A percentile compares a stretch with the other conserved stretches of the same genome.
phyloP scores from a whole-genome alignment of 1,284 basidiomycete species.

The Irpex sp. region DNA sequence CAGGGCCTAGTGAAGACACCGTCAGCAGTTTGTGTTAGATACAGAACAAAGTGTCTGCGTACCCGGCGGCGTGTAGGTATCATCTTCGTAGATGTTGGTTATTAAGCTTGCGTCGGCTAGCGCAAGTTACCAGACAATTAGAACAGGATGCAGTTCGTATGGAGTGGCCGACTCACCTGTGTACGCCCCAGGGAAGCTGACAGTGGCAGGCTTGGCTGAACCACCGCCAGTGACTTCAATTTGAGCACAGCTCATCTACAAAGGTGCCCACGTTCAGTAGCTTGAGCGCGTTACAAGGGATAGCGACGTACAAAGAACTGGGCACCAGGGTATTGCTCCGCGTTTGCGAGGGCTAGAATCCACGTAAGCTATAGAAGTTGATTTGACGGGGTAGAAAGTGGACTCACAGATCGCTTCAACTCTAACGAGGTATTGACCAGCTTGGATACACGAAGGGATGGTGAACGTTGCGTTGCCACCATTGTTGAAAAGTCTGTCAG shows the following conservation, averaged over 20 bases:
- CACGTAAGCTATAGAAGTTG: background rate
- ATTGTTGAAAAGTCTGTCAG: conserved; percentile 39
- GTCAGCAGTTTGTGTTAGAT: background rate
- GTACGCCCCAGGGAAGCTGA: conserved; percentile 50
- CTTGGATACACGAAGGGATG: conserved; percentile 25
- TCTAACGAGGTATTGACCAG: conserved; percentile 21
- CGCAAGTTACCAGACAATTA: background rate
- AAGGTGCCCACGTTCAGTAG: background rate
- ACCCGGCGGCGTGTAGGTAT: conserved; percentile 23
- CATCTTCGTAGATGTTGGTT: conserved; percentile 11
- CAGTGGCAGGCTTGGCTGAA: conserved; percentile 39
- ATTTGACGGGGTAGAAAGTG: background rate
- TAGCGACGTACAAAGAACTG: conserved; percentile 36
- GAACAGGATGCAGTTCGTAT: background rate
- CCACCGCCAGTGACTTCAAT: conserved; percentile 49
- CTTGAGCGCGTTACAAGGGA: background rate
- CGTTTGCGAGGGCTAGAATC: conserved; percentile 11
- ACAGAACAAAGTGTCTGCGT: background rate
- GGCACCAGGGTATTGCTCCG: conserved; percentile 40
- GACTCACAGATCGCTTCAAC: conserved; percentile 18
- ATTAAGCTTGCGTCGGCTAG: background rate
- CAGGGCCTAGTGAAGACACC: background rate
- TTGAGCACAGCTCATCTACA: conserved; percentile 51
- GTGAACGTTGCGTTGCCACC: conserved; percentile 39
- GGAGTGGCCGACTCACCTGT: background rate